phyloP scores from a whole-genome alignment of 2,329 filamentous ascomycete species.

The Fusarium sp. region DNA sequence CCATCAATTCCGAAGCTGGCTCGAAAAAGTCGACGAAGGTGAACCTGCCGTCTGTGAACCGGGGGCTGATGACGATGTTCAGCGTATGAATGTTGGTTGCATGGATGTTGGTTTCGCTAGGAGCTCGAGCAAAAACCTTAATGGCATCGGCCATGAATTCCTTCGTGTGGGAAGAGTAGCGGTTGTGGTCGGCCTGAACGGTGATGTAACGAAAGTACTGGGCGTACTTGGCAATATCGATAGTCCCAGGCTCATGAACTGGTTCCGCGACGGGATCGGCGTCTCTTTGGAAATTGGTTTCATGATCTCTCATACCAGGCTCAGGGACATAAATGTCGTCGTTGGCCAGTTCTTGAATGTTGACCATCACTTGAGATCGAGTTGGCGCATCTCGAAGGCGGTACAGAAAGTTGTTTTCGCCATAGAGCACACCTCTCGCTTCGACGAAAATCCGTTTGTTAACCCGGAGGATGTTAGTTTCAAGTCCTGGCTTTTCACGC shows the following conservation, averaged over 20 bases:
- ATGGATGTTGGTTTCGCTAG: constrained; percentile 47
- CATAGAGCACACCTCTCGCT: constrained; percentile 57
- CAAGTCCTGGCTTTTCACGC: constrained; percentile 45
- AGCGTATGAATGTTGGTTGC: constrained; percentile 56
- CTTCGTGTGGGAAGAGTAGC: constrained; percentile 43
- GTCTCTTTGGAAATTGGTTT: neutral
- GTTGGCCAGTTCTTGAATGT: constrained; percentile 25
- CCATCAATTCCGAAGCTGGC: constrained; percentile 42
- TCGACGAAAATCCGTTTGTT: constrained; percentile 52
- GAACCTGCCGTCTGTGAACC: constrained; percentile 30
- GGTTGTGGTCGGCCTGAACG: constrained; percentile 57
- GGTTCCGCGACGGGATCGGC: constrained; percentile 4
- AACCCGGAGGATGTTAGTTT: constrained; percentile 52
- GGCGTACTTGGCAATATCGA: constrained; percentile 51
- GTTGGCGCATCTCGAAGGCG: constrained; percentile 53
- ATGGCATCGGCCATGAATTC: constrained; percentile 52
- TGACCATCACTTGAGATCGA: constrained; percentile 17
- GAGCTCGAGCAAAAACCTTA: constrained; percentile 47
- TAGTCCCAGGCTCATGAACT: constrained; percentile 33
- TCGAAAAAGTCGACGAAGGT: constrained; percentile 54
- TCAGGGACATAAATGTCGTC: constrained; percentile 26
- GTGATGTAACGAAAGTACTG: constrained; percentile 55
- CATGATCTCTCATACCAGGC: neutral
- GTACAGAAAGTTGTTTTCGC: constrained; percentile 61
- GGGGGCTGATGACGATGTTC: constrained; percentile 54